Base-by-base conservation (phyloP, 148 eudicot species). In the Vaccinium macrocarpon region DNA sequence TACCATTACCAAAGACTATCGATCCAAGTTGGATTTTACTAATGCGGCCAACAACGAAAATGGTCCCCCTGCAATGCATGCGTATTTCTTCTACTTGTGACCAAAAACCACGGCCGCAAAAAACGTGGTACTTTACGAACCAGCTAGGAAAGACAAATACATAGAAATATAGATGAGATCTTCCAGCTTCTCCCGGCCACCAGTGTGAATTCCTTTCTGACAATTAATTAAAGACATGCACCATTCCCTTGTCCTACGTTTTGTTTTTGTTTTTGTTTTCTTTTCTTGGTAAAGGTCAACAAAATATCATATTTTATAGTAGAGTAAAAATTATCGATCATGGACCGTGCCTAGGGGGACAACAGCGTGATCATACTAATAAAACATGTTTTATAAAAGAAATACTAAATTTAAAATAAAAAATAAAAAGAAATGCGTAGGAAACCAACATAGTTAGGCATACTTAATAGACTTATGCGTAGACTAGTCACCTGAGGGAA, bases 361-460 rank as follows among this genome's bases (percentile, higher is more conserved):
- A 27, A 68, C 18, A 10, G 38, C 15, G 13, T 1, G 6, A 25
- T 12, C 70, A 23, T 62, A 27, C 70, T 59, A 57, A 62, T 4
- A 59, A 61, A 23, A 64, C 32, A 64, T 64, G 71, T 64, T 64
- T 12, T 19, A 7, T 59, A 66, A 66, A 66, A 23, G 11, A 66
- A 23, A 23, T 8, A 64, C 0, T n/a, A 23, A 10, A 8, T 11
- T 21, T 2, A 68, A 29, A 27, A n/a, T 23, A 0, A 18, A 18
- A 18, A 21, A 6, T 3, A n/a, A 23, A 6, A 23, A 5, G 6
- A 56, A 12, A 23, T 59, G 18, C 55, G 77, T 57, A 70, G 8
- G 86, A 86, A 82, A 68, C 66, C 79, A 86, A 77, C 72, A 86
- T 25, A n/a, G 88, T 55, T 71, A 55, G 80, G 85, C 50, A 53